Evolutionary conservation across 75 land plant species (phyloP).

Genomic region (Selaginella moellendorffii): DNA sequence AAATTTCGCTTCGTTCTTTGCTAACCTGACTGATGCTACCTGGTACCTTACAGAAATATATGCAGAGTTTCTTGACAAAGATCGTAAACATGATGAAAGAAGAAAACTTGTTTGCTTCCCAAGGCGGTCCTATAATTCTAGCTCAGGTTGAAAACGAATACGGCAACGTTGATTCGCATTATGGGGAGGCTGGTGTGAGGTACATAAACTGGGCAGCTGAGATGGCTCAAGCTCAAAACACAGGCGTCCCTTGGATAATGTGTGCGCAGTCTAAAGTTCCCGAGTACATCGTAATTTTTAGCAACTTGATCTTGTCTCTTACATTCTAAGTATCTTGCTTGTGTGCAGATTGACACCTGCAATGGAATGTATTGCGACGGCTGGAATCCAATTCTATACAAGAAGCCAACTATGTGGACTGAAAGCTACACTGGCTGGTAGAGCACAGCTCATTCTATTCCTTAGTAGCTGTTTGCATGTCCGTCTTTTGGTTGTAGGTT

Average conservation of each 20-base stretch:
- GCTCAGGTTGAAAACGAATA: conserved; percentile 96
- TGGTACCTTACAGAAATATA: conserved; percentile 46
- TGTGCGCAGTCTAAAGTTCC: conserved; percentile 90
- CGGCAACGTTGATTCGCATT: conserved; percentile 41
- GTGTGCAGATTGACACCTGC: conserved; percentile 38
- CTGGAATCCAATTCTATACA: conserved; percentile 36
- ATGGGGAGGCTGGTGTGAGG: conserved; percentile 48
- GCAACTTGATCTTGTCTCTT: too few species aligned
- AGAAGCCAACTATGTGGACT: conserved; percentile 58
- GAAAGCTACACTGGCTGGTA: conserved; percentile 83
- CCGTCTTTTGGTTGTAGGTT: conserved; percentile 38
- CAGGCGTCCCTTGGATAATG: conserved; percentile 93
- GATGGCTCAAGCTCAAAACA: conserved; percentile 47
- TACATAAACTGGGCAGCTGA: conserved; percentile 75
- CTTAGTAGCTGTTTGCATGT: background rate
- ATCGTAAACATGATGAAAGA: conserved; percentile 65
- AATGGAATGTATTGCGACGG: conserved; percentile 59
- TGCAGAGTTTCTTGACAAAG: conserved; percentile 56
- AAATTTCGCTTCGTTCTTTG: background rate
- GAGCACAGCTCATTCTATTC: background rate
- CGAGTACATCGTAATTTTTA: conserved; percentile 56
- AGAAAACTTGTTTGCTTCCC: conserved; percentile 71
- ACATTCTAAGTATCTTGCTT: background rate
- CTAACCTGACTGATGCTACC: too few species aligned
- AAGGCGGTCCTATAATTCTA: conserved; percentile 79